phyloP scores from a whole-genome alignment of 495 filamentous ascomycete genomes.

The Usnea hakonensis region DNA sequence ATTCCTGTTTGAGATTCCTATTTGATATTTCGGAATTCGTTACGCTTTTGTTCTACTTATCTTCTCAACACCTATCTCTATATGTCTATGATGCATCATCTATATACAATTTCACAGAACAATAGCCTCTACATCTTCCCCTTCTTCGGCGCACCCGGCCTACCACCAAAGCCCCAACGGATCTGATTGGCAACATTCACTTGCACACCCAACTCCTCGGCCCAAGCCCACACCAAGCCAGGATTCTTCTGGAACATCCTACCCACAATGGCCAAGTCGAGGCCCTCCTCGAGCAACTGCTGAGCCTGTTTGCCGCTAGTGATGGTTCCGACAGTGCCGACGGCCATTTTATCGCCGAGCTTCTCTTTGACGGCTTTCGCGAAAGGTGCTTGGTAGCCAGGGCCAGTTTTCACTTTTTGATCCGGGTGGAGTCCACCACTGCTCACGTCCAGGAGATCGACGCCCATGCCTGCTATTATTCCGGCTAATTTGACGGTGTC shows the following conservation, averaged over 20 bases:
- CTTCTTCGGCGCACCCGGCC: conserved; percentile 28
- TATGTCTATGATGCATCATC: not conserved
- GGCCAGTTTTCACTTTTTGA: conserved; percentile 50
- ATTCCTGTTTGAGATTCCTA: not conserved
- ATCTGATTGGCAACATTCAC: conserved; percentile 62
- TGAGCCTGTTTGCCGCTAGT: conserved; percentile 50
- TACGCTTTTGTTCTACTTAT: not conserved
- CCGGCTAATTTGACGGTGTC: conserved; percentile 48
- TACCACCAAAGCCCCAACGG: conserved; percentile 43
- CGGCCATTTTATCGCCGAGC: conserved; percentile 49
- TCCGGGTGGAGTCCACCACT: conserved; percentile 50
- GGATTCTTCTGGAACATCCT: conserved; percentile 65
- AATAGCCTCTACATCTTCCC: conserved; percentile 16
- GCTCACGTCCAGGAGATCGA: conserved; percentile 60
- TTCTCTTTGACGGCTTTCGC: conserved; percentile 55
- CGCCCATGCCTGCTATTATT: conserved; percentile 44
- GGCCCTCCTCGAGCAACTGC: conserved; percentile 41
- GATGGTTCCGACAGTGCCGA: conserved; percentile 57
- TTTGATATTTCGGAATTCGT: no score
- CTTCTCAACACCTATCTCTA: not conserved
- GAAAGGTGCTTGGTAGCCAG: conserved; percentile 61
- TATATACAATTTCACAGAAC: not conserved
- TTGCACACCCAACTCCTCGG: conserved; percentile 56
- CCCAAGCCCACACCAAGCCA: conserved; percentile 58
- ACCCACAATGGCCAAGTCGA: conserved; percentile 56